Evolutionary conservation across 2,329 filamentous ascomycete species (phyloP), one percentile per base, ranked within the genome.

Genomic region (Fulvia fulva): DNA sequence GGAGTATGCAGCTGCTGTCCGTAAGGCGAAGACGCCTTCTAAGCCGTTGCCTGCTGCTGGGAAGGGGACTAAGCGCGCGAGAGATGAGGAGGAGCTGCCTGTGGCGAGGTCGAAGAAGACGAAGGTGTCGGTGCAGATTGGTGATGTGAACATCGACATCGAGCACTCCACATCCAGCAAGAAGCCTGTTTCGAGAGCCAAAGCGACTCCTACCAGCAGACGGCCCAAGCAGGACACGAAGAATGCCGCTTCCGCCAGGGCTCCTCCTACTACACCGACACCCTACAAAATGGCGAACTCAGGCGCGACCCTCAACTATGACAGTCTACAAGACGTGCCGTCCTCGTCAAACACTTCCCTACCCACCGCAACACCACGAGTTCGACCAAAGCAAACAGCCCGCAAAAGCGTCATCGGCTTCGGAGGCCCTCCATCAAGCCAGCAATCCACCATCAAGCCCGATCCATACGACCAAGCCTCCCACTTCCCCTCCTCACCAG

Each of bases 1-100:
- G 62, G 78, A 85, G 59, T 86, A 81, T 77, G 74, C 74, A 1
- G 78, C 77, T 60, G 77, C 76, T 23, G 78, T 82, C 30, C 72
- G 77, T 16, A 81, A 81, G 62, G 75, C 78, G 0, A 83, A 57
- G 45, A 62, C 57, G 21, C 23, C 21, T 21, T 28, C 49, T 6
- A 37, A 23, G 26, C 22, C 51, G 37, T 34, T 43, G 16, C 28
- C 51, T 9, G 43, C n/a, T 26, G 21, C 41, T 45, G 51, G 44
- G 11, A 60, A 61, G 28, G 56, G 54, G 11, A 60, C 50, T 50
- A 69, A 70, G 58, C 64, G 67, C 9, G 62, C 63, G n/a, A 60
- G 58, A 21, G 63, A 65, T n/a, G 63, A 67, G 8, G 64, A 55
- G 14, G 37, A 25, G 1, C 44, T 53, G 12, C 61, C 21, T 25